Base-by-base conservation (phyloP, 192 early-diverging fungal genomes). In the Coemansia sp. region DNA sequence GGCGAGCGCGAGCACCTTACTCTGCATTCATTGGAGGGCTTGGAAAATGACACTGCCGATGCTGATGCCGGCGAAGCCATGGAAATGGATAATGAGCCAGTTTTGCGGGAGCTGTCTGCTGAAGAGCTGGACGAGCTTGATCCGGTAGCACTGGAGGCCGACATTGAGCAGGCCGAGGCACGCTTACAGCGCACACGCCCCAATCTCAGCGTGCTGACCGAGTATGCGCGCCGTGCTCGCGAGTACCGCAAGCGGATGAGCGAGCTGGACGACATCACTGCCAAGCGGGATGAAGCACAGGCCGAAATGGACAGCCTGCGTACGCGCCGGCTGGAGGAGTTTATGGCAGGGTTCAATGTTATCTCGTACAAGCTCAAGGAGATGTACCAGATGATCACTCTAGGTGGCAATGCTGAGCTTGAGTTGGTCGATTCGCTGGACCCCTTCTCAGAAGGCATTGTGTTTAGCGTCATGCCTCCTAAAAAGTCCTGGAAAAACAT, bases 401-500 rank as follows among this genome's bases (percentile, higher is more conserved):
- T 97, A 14, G 97, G 97, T 26, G 97, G 97, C 12, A 97, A 97
- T 64, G 95, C 97, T 0, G 97, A 99, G 74, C 81, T 99, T 28
- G 97, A 99, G 69, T 80, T 98, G 28, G 94, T 98, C 5, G 97
- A 99, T 60, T 71, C 78, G 39, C 72, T 98, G 77, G 97, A 99
- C 69, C 97, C 97, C 1, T 99, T 99, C 72, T 96, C 95, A 11
- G 97, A 99, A 69, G 97, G 97, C 21, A 89, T 99, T 38, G 83
- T 98, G 28, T 99, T 99, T 65, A 91, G 88, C 65, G 97, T 99
- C 6, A 97, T 98, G 97, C 97, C 97, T 17, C 97, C 97, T 45
- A 96, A 95, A 69, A 97, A 99, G 81, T 93, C 90, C 41, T 99
- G 97, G 97, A 98, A 96, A 67, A 97, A 98, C 79, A 99, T 99